phyloP scores from a whole-genome alignment of 78 protist genomes.

The Bigelowiella natans region DNA sequence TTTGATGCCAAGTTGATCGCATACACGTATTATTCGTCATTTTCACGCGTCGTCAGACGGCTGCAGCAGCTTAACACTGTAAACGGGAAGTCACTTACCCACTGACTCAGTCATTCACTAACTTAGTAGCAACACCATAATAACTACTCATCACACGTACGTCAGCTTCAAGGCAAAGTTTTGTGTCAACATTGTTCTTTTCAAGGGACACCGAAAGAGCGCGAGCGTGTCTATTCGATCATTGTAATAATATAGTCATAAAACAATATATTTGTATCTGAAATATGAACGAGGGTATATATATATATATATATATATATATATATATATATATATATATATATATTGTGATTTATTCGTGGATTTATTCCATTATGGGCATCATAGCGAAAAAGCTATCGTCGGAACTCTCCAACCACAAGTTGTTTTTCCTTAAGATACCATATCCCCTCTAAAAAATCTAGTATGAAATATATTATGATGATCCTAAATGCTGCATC shows the following conservation, averaged over 20 bases:
- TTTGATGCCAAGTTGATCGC: no score
- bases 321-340: neutral
- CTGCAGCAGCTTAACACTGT: no score
- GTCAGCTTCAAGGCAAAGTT: neutral
- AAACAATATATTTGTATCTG: neutral
- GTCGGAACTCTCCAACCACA: no score
- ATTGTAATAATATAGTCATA: neutral
- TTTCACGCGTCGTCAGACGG: no score
- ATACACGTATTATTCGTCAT: no score
- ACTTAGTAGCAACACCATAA: no score
- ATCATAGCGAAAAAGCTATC: neutral
- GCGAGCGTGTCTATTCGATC: neutral
- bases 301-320: neutral
- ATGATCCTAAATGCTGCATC: neutral
- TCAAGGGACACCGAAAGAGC: neutral
- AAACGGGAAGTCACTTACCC: no score
- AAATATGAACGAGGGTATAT: neutral
- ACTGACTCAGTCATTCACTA: no score
- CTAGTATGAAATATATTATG: neutral
- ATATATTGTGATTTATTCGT: neutral
- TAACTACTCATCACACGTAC: no score
- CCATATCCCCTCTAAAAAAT: neutral
- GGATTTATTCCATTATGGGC: neutral
- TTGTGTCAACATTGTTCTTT: neutral
- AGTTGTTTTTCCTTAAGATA: neutral